Evolutionary conservation across 2,329 filamentous ascomycete genomes (phyloP), one percentile per base, ranked within the genome.

Genomic region (Diaporthe capsici): DNA sequence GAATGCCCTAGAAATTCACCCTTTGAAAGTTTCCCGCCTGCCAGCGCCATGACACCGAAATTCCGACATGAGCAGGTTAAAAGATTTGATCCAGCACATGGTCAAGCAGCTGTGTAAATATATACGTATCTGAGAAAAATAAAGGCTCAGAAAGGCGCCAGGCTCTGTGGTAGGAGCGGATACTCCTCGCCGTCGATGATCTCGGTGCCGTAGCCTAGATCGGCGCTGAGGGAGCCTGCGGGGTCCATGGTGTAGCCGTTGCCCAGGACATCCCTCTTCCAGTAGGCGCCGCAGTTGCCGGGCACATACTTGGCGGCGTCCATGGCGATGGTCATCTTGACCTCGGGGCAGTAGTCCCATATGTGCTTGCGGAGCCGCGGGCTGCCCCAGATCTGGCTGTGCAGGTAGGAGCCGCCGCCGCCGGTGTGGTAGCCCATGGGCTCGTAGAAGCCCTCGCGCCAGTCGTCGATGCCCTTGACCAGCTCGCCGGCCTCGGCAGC

Each of bases 401-500:
- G 79, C 5, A 90, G 81, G 31, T 81, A 77, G 4, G 75, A 79
- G 57, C 88, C 87, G 13, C 87, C 84, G 55, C 86, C 84, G 37
- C 84, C 84, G 17, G 89, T 81, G 79, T 91, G 89, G 79, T 86
- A 91, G 7, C 90, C 90, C 87, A 91, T 88, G 0, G 89, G 86
- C 51, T 86, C 84, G 80, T 87, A 89, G 25, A 88, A 80, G 42
- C 76, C 76, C 76, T 77, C 76, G 70, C 76, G 76, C 76, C 76
- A 77, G 74, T 87, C 85, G 79, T 90, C 88, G 17, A 89, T 87
- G 3, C 87, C 84, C 70, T 90, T 85, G 53, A 85, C 84, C 25
- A 85, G 84, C 22, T 86, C 82, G 22, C 75, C 76, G 81, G 77
- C 13, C 78, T 78, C 15, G 79, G 81, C 75, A 17, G 75, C 75